A percentile compares a stretch with the other conserved stretches of the same genome.
Conservation (phyloP, 2,329 filamentous ascomycete species). For the Cladosporium cucumerinum region DNA sequence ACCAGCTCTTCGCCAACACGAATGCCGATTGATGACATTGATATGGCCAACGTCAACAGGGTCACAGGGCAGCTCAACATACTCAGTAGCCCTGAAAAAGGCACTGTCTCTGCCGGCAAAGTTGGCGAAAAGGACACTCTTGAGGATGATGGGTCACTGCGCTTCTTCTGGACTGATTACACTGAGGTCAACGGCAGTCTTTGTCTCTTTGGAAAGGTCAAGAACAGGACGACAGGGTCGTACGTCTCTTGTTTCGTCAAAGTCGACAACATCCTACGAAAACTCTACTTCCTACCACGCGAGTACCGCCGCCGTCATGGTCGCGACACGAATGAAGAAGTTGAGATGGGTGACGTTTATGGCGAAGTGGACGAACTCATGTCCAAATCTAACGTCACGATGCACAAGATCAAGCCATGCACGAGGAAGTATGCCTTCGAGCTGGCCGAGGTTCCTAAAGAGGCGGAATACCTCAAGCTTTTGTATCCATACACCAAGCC, state of each 20-base stretch:
- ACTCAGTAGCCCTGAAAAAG: slow-evolving; percentile 69
- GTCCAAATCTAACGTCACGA: slow-evolving; percentile 77
- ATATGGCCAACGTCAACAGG: slow-evolving; percentile 86
- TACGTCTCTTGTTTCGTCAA: slow-evolving; percentile 95
- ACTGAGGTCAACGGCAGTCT: slow-evolving; percentile 86
- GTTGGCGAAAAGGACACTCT: slow-evolving; percentile 78
- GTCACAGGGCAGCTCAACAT: slow-evolving; percentile 85
- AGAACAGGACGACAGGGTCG: slow-evolving; percentile 74
- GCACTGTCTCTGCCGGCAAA: slow-evolving; percentile 69
- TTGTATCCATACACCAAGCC: slow-evolving; percentile 90
- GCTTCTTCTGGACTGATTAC: slow-evolving; percentile 97
- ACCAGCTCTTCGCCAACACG: slow-evolving; percentile 72
- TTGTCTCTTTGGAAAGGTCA: slow-evolving; percentile 93
- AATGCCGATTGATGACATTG: slow-evolving; percentile 51
- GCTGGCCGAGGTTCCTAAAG: slow-evolving; percentile 77
- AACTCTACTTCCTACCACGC: slow-evolving; percentile 88
- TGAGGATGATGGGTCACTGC: slow-evolving; percentile 87
- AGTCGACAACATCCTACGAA: slow-evolving; percentile 88
- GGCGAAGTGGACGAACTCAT: slow-evolving; percentile 84
- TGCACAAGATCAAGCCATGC: slow-evolving; percentile 91
- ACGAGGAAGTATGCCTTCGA: slow-evolving; percentile 95
- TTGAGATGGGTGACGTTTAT: slow-evolving; percentile 87
- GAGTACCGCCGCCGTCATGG: slow-evolving; percentile 59
- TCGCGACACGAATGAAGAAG: slow-evolving; percentile 68
- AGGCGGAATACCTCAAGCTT: slow-evolving; percentile 90